Conservation (phyloP, 75 land plant species). For the Azolla pinnata region DNA sequence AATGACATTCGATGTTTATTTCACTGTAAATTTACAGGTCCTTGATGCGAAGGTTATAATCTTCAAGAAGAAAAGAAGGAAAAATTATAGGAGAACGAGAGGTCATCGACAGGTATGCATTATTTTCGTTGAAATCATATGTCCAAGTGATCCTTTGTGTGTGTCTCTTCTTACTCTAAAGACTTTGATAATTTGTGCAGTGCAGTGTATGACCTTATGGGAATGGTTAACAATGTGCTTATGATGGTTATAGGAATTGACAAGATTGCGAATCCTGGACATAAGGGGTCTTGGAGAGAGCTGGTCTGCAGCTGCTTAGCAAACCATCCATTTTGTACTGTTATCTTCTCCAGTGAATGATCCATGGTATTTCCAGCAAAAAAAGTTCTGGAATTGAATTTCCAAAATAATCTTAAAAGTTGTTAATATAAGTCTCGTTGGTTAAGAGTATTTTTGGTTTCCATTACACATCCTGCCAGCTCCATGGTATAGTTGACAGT, state of each 20-base stretch:
- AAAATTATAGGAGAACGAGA: conserved; percentile 77
- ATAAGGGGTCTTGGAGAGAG: conserved; percentile 52
- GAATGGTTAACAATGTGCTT: background rate
- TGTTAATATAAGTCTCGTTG: too few relatives aligned
- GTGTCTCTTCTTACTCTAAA: background rate
- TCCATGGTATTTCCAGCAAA: background rate
- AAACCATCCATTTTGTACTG: background rate
- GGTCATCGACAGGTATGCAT: conserved; percentile 80
- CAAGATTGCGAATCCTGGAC: conserved; percentile 62
- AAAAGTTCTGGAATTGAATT: background rate
- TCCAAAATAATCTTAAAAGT: background rate
- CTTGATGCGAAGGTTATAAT: conserved; percentile 91
- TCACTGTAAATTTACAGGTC: conserved; percentile 39
- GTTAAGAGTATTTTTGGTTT: too few relatives aligned
- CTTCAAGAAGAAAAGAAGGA: conserved; percentile 96
- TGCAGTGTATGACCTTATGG: background rate
- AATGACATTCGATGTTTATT: conserved; percentile 1
- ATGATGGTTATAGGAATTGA: conserved; percentile 51
- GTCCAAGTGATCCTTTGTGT: background rate
- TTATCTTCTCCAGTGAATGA: background rate
- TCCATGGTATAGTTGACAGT: background rate
- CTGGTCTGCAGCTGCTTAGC: background rate
- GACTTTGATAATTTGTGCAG: background rate
- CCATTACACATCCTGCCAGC: too few relatives aligned
- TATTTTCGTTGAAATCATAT: background rate